Percentiles rank a stretch among this genome's conserved stretches.
Conservation (phyloP, 2,329 filamentous ascomycete genomes). For the Cytospora piceicola region DNA sequence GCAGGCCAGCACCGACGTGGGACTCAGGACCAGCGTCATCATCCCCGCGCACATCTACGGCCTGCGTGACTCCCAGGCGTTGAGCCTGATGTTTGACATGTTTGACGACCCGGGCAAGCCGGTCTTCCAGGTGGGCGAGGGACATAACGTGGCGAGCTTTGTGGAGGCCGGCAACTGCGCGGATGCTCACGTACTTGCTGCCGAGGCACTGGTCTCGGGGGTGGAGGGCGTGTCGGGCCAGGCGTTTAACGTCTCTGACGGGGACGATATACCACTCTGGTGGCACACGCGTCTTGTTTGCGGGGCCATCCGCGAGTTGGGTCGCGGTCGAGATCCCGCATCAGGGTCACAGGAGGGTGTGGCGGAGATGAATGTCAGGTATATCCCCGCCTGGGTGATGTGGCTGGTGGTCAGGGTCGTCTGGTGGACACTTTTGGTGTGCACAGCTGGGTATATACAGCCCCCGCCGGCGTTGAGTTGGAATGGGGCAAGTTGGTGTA, state of each 20-base stretch:
- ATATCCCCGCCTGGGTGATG: slow-evolving; percentile 38
- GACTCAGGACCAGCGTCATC: slow-evolving; percentile 36
- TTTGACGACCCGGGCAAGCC: slow-evolving; percentile 16
- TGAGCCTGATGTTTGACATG: slow-evolving; percentile 35
- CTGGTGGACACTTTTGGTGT: slow-evolving; percentile 35
- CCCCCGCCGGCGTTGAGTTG: slow-evolving; percentile 35
- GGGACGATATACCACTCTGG: slow-evolving; percentile 39
- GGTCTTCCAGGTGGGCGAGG: slow-evolving; percentile 34
- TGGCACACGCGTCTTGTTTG: slow-evolving; percentile 38
- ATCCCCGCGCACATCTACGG: slow-evolving; percentile 42
- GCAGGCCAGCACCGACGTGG: slow-evolving; percentile 35
- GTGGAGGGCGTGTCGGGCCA: slow-evolving; percentile 38
- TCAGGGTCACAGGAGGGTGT: background rate
- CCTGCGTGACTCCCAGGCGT: slow-evolving; percentile 38
- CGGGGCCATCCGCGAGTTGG: slow-evolving; percentile 28
- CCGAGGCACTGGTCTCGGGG: slow-evolving; percentile 36
- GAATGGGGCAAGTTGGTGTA: slow-evolving; percentile 34
- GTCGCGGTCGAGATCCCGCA: fast-evolving
- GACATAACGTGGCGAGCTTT: slow-evolving; percentile 37
- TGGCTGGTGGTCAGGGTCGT: slow-evolving; percentile 23
- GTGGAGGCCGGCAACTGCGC: slow-evolving; percentile 38
- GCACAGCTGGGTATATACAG: slow-evolving; percentile 35
- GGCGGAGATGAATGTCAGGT: slow-evolving; percentile 8
- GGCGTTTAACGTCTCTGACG: slow-evolving; percentile 44
- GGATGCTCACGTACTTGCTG: slow-evolving; percentile 36